Base-by-base conservation (phyloP, 2,329 filamentous ascomycete species). In the Diaporthe sp. region DNA sequence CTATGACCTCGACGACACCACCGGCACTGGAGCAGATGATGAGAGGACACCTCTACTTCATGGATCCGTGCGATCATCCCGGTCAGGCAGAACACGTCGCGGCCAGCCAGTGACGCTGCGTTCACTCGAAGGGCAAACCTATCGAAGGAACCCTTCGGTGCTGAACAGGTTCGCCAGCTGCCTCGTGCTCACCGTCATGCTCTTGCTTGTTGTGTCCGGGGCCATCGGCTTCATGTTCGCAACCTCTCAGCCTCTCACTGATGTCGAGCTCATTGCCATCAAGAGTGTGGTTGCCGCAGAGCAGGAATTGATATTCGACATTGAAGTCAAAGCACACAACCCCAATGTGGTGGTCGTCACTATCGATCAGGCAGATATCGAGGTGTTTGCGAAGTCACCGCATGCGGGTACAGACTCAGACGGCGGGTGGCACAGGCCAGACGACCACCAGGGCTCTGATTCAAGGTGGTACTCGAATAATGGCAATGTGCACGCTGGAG, bases 371-470 rank as follows among this genome's bases (percentile, higher is more conserved):
- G 93, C 97, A 81, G 95, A 98, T 82, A 89, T 98, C 75, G 95
- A 97, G 80, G 90, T 99, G 44, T 98, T 98, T 84, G 97, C 97
- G 42, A 98, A 97, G 84, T 98, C 95, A 76, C 95, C 94, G 76
- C 94, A 96, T 82, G 94, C 96, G 17, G 94, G 94, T n/a, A 89
- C 88, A 10, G 90, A 92, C 79, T 89, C 87, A 37, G 88, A 91
- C 80, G 88, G 91, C 80, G 92, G 91, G 90, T 89, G 90, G 88
- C 86, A 87, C 28, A 82, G 84, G 77, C 87, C 87, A 42, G 79
- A 84, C 57, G 78, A 79, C 2, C 82, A 82, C 51, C 81, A 74
- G 58, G 75, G 70, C 71, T 46, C 70, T 49, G 75, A 74, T 71
- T 51, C 72, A 65, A 57, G 78, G 81, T 73, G 78, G 80, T 76